phyloP scores from a whole-genome alignment of 495 filamentous ascomycete species.

The Penicillium maclennaniae region DNA sequence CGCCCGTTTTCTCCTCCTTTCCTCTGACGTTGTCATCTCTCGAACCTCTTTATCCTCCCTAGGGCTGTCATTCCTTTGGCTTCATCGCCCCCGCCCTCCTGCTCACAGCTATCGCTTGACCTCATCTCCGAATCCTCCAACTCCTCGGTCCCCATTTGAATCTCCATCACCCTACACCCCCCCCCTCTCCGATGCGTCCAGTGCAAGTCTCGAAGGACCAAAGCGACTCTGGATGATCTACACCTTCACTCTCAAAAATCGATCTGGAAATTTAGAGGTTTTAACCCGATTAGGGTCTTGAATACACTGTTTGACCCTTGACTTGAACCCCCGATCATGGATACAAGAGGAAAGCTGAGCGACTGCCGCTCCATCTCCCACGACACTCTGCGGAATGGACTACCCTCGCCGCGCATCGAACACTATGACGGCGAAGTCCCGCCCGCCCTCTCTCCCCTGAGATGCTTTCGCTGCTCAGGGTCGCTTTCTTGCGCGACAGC shows the following conservation, averaged over 20 bases:
- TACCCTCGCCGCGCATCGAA: conserved; percentile 64
- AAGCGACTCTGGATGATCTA: conserved; percentile 20
- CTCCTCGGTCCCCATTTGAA: not conserved
- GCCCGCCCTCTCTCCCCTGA: conserved; percentile 85
- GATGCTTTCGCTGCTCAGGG: conserved; percentile 92
- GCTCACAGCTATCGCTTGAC: not conserved
- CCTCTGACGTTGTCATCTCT: conserved; percentile 5
- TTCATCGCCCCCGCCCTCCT: conserved; percentile 16
- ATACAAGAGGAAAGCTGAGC: conserved; percentile 59
- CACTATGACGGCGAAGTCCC: conserved; percentile 84
- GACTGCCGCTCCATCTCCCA: conserved; percentile 63
- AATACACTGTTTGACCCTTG: not conserved
- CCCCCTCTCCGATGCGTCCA: conserved; percentile 9
- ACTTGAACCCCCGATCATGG: not conserved
- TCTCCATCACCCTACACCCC: not conserved
- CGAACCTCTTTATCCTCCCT: conserved; percentile 3
- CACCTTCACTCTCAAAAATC: not conserved
- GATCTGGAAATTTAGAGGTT: not conserved
- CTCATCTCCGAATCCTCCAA: conserved; percentile 15
- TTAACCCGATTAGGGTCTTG: not conserved
- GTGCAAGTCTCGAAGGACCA: conserved; percentile 4
- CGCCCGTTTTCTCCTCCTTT: conserved; percentile 21
- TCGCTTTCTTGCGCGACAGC: conserved; percentile 77
- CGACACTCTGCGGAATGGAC: conserved; percentile 47
- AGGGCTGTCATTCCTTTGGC: conserved; percentile 44